Base-by-base conservation (phyloP, 768 basidiomycete species). In the Nidula microcarpa region DNA sequence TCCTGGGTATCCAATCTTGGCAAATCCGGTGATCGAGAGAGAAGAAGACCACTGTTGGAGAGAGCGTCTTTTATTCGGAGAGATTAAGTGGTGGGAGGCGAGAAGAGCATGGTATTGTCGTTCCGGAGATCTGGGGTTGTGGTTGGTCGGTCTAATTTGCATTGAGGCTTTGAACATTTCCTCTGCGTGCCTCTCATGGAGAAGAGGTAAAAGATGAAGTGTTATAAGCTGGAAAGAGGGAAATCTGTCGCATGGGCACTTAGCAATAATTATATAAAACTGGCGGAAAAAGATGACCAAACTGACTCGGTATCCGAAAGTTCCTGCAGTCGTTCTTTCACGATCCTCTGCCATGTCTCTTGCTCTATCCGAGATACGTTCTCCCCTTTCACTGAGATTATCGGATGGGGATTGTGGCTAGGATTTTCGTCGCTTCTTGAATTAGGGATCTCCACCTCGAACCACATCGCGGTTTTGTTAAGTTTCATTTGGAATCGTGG, bases 1-100 rank as follows among this genome's bases (percentile, higher is more conserved):
- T 4, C 87, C 88, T 10, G 89, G 89, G 64, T 89, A 79, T 0
- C 88, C 87, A 7, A 86, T 75, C 66, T 90, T 91, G 1, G 86
- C 82, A 62, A 89, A 91, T 0, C 89, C 88, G 1, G 68, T 57
- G 10, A 90, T 58, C 3, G 67, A 67, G 39, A 88, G 76, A 6
- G 78, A 72, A 11, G 75, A 71, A 1, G 84, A 76, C 79, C 85
- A 85, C 35, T 73, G 68, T 55, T 80, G 75, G 33, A 84, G 68
- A 54, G 78, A 73, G 35, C 81, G 75, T 51, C 87, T 75, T 68
- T 88, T 87, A 60, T 77, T 73, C 18, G 82, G 74, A 49, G 89
- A 84, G 39, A 82, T 68, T 51, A 87, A 78, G 64, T 87, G 86
- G 67, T 91, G 88, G 0, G 89, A 90, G 1, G 84, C 86, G 49